Percentiles rank a stretch among this genome's conserved stretches.
phyloP scores from a whole-genome alignment of 108 stramenopile genomes.

The Seminavis robusta region DNA sequence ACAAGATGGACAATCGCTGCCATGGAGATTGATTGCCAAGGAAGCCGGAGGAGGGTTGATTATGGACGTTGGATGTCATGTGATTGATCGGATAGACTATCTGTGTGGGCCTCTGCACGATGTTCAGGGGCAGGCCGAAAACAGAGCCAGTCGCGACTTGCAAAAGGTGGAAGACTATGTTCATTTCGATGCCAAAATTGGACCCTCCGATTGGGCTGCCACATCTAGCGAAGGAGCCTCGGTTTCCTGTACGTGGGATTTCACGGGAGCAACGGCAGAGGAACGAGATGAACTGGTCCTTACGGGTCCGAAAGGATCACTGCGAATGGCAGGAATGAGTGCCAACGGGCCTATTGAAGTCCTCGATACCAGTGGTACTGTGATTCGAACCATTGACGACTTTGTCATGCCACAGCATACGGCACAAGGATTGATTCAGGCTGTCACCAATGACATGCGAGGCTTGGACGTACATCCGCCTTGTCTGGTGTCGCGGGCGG shows the following conservation, averaged over 20 bases:
- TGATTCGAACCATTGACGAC: constrained; percentile 15
- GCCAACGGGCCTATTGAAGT: constrained; percentile 45
- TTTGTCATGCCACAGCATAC: constrained; percentile 54
- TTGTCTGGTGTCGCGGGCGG: constrained; percentile 5
- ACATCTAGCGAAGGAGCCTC: constrained; percentile 28
- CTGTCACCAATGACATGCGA: constrained; percentile 43
- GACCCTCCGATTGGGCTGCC: constrained; percentile 19
- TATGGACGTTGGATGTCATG: constrained; percentile 69
- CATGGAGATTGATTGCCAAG: constrained; percentile 44
- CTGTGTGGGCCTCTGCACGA: constrained; percentile 50
- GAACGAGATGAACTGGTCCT: constrained; percentile 45
- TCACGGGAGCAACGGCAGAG: constrained; percentile 21
- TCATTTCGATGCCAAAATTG: constrained; percentile 28
- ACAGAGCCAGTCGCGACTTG: constrained; percentile 9
- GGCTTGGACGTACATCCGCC: constrained; percentile 8
- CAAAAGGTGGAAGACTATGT: constrained; percentile 53
- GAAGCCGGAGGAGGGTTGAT: constrained; percentile 56
- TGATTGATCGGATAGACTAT: constrained; percentile 58
- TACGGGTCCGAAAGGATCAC: constrained; percentile 37
- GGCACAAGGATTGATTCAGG: constrained; percentile 55
- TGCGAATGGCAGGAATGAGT: constrained; percentile 53
- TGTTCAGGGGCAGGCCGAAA: constrained; percentile 31
- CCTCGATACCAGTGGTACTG: constrained; percentile 25
- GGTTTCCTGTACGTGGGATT: constrained; percentile 54
- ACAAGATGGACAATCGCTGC: constrained; percentile 8